phyloP scores from a whole-genome alignment of 768 basidiomycete species.

The Mrakia gelida region DNA sequence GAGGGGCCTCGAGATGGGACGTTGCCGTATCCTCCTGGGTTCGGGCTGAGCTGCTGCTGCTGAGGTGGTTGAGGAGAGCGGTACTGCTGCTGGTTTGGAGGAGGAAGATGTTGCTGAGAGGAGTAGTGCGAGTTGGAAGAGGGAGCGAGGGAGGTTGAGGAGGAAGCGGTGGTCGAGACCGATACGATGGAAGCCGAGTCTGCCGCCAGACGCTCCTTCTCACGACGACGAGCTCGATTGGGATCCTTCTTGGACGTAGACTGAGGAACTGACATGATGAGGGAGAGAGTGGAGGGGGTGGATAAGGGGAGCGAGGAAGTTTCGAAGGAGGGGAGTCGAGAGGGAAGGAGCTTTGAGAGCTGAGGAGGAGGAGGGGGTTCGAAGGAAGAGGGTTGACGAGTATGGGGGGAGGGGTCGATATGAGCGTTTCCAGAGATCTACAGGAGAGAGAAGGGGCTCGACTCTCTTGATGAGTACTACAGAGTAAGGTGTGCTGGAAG shows the following conservation, averaged over 20 bases:
- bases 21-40: background rate
- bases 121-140: background rate
- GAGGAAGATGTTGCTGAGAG: background rate
- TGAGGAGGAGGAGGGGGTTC: background rate
- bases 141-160: background rate
- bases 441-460: too few species aligned
- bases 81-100: background rate
- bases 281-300: background rate
- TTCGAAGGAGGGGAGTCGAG: too few species aligned
- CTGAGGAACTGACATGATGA: constrained; percentile 21
- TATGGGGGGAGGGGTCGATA: too few species aligned
- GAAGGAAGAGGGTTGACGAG: background rate
- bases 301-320: background rate
- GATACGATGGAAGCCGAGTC: constrained; percentile 1
- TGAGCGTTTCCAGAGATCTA: too few species aligned
- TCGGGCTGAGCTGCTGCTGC: background rate
- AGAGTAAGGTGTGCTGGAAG: too few species aligned
- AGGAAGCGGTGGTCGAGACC: background rate
- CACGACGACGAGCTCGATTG: background rate
- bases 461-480: too few species aligned
- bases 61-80: background rate
- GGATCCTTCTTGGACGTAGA: constrained; percentile 18
- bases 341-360: too few species aligned
- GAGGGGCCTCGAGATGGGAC: background rate
- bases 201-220: constrained; percentile 5